A percentile compares a stretch with the other conserved stretches of the same genome.
Conservation (phyloP, 345 rosid genomes). For the Rhizophora mangle region DNA sequence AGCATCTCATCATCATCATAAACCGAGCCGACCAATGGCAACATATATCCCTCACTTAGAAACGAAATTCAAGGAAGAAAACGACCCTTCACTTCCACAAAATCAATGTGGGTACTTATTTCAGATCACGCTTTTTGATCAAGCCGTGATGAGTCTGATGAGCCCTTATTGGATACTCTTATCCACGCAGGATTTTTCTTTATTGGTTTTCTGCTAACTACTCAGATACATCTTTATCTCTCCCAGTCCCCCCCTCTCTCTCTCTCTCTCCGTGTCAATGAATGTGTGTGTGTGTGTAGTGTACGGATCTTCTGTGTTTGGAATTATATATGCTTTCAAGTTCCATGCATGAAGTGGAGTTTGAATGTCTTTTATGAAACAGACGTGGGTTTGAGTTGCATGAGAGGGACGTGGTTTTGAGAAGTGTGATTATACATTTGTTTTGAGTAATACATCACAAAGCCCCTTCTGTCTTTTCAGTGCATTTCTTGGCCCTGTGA, state of each 20-base stretch:
- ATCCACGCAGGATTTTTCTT: not conserved
- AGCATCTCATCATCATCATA: too few species aligned
- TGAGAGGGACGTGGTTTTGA: not conserved
- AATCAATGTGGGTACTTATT: conserved; percentile 32
- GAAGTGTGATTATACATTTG: not conserved
- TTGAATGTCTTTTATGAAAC: conserved; percentile 30
- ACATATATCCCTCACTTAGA: not conserved
- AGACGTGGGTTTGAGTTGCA: conserved; percentile 39
- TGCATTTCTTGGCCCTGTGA: conserved; percentile 10
- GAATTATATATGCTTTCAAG: conserved; percentile 1
- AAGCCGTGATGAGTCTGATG: not conserved
- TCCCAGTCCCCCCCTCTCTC: not conserved
- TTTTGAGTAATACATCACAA: not conserved
- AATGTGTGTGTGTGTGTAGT: not conserved
- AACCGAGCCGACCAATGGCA: not conserved
- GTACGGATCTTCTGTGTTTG: conserved; percentile 2
- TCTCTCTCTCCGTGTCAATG: conserved; percentile 8
- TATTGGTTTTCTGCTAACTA: conserved; percentile 4
- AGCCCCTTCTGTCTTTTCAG: conserved; percentile 4
- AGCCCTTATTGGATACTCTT: not conserved
- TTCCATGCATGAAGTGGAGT: conserved; percentile 12
- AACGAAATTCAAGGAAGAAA: conserved; percentile 52
- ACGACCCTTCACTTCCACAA: conserved; percentile 43
- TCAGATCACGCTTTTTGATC: conserved; percentile 29
- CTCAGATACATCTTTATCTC: conserved; percentile 29